Conservation (phyloP, 1,139 yeast species). For the Hemisphaericaspora lyxosophila region DNA sequence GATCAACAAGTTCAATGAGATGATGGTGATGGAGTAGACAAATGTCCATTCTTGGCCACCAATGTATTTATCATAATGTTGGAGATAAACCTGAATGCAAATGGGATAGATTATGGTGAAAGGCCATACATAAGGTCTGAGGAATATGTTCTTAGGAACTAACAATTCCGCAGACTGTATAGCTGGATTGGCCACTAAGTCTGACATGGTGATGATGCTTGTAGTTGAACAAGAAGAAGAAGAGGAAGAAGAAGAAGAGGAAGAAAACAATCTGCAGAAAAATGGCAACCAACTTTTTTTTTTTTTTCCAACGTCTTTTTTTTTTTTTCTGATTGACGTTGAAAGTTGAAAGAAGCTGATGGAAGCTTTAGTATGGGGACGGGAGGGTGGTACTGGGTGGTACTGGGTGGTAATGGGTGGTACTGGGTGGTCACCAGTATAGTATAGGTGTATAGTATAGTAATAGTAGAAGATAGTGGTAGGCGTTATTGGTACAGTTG, state of each 20-base stretch:
- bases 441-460: too few relatives aligned
- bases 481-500: too few relatives aligned
- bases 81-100: conserved; percentile 63
- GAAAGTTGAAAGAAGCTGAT: too few relatives aligned
- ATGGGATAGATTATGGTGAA: conserved; percentile 77
- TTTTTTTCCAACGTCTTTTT: too few relatives aligned
- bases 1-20: conserved; percentile 71
- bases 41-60: conserved; percentile 86
- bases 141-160: conserved; percentile 59
- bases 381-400: too few relatives aligned
- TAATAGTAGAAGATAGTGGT: too few relatives aligned
- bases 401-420: too few relatives aligned
- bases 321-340: too few relatives aligned
- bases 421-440: too few relatives aligned
- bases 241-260: background rate
- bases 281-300: too few relatives aligned
- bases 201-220: conserved; percentile 27
- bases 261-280: too few relatives aligned
- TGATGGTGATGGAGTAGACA: conserved; percentile 73
- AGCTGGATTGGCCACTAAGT: conserved; percentile 54
- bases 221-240: background rate
- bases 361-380: too few relatives aligned
- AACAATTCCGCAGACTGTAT: conserved; percentile 68
- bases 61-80: conserved; percentile 76
- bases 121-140: conserved; percentile 84